These are phyloP conservation scores for Neonectria ditissima DNA, from an alignment of 2,329 filamentous ascomycete species.

Conservation along the genomic window DNA sequence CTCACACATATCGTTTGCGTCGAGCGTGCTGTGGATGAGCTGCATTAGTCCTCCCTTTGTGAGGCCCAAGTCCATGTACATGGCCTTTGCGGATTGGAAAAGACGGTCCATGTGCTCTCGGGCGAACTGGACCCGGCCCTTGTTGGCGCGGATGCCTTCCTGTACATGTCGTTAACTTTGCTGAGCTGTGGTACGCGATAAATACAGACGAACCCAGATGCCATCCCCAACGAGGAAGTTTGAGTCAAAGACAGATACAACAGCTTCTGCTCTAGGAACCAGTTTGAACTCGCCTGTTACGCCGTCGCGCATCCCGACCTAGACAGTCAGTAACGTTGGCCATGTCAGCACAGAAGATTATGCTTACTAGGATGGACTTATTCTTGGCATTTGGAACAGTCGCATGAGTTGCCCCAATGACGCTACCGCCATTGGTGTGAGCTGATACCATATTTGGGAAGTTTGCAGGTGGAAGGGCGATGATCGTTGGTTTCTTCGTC, in stretches of 20 bases:
- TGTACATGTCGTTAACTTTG: neutral
- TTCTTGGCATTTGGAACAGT: slow-evolving; percentile 42
- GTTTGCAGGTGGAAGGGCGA: neutral
- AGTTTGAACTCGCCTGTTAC: slow-evolving; percentile 40
- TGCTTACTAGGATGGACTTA: slow-evolving; percentile 35
- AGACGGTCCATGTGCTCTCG: slow-evolving; percentile 44
- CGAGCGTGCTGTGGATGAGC: slow-evolving; percentile 42
- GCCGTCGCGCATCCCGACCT: slow-evolving; percentile 45
- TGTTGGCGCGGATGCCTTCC: slow-evolving; percentile 45
- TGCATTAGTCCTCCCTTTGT: slow-evolving; percentile 40
- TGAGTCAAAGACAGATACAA: slow-evolving; percentile 46
- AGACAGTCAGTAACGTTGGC: neutral
- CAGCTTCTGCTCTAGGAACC: slow-evolving; percentile 38
- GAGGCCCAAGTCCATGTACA: slow-evolving; percentile 46
- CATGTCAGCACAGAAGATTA: neutral
- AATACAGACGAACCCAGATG: slow-evolving; percentile 36
- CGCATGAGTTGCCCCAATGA: slow-evolving; percentile 31
- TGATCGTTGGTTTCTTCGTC: neutral
- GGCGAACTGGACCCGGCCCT: slow-evolving; percentile 44
- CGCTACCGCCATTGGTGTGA: neutral
- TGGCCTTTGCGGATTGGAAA: slow-evolving; percentile 46
- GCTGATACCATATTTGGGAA: neutral
- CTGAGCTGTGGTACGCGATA: rapidly evolving
- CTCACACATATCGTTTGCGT: slow-evolving; percentile 43
- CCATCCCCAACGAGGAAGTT: slow-evolving; percentile 46